Conservation (phyloP, 2,329 filamentous ascomycete species). For the Xylariaceae sp. region DNA sequence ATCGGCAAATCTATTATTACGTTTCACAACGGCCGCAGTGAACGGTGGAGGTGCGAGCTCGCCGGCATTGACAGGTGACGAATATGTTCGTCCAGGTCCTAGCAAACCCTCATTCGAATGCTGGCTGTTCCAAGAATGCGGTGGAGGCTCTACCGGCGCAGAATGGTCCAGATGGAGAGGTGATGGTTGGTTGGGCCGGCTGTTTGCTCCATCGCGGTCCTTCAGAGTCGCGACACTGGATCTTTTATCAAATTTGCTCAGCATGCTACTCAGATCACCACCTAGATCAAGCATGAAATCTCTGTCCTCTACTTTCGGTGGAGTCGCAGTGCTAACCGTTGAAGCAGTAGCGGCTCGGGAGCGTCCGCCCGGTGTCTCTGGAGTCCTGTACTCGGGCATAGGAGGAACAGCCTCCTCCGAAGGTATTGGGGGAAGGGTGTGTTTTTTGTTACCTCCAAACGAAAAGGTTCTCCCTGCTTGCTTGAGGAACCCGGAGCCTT, state of each 20-base stretch:
- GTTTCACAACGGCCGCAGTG: constrained; percentile 28
- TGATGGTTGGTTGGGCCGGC: constrained; percentile 54
- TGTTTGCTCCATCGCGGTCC: constrained; percentile 50
- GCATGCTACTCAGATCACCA: constrained; percentile 63
- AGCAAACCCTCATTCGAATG: constrained; percentile 57
- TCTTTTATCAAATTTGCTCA: constrained; percentile 61
- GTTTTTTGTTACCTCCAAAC: constrained; percentile 63
- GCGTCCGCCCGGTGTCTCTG: constrained; percentile 44
- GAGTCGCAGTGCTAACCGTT: constrained; percentile 59
- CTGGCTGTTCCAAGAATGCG: constrained; percentile 59
- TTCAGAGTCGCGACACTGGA: constrained; percentile 57
- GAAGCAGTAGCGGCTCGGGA: constrained; percentile 59
- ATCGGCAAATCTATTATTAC: constrained; percentile 35
- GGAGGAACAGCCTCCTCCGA: constrained; percentile 48
- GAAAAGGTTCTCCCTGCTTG: constrained; percentile 65
- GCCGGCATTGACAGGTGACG: constrained; percentile 42
- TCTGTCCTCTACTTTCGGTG: constrained; percentile 53
- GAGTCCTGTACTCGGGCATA: constrained; percentile 39
- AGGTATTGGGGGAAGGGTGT: constrained; percentile 43
- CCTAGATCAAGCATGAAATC: constrained; percentile 59
- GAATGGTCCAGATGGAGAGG: constrained; percentile 55
- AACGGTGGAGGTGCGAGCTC: constrained; percentile 44
- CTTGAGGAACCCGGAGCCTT: constrained; percentile 60
- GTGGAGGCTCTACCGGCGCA: constrained; percentile 53
- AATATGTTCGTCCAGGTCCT: constrained; percentile 42